A percentile compares a stretch with the other conserved stretches of the same genome.
Conservation (phyloP, 257 asterid species). For the Scutellaria baicalensis region DNA sequence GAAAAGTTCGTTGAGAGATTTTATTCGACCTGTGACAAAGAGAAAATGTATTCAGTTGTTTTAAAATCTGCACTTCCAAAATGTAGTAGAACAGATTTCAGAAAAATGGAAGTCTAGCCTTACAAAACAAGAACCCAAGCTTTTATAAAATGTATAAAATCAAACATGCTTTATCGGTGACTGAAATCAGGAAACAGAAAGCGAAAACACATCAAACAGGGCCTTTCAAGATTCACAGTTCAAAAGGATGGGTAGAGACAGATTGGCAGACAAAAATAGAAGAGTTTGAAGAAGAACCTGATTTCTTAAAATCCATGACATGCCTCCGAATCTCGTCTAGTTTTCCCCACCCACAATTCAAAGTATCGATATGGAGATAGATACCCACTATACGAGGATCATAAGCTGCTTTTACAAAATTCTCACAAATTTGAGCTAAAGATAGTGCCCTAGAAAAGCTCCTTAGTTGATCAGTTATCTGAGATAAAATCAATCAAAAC, state of each 20-base stretch:
- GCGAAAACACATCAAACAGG: background rate
- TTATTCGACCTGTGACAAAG: background rate
- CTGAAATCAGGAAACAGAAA: background rate
- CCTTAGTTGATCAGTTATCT: slow-evolving; percentile 97
- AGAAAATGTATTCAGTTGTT: background rate
- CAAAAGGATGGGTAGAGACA: too few relatives aligned
- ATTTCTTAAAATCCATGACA: slow-evolving; percentile 71
- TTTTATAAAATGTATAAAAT: background rate
- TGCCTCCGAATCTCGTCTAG: slow-evolving; percentile 95
- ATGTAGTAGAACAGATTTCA: background rate
- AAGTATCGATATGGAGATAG: slow-evolving; percentile 82
- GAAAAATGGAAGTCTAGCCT: background rate
- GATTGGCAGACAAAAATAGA: background rate
- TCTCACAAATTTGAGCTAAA: slow-evolving; percentile 92
- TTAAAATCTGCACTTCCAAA: background rate
- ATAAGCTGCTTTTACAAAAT: slow-evolving; percentile 83
- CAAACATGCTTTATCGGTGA: background rate
- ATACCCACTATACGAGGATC: slow-evolving; percentile 95
- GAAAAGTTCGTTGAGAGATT: background rate
- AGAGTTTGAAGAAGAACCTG: slow-evolving; percentile 41
- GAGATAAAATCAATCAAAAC: slow-evolving; percentile 13
- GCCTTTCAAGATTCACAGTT: background rate
- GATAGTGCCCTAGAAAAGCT: slow-evolving; percentile 89
- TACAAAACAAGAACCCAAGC: background rate
- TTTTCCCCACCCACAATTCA: slow-evolving; percentile 95